These are phyloP conservation scores for Trichoderma hamatum DNA, from an alignment of 2,329 filamentous ascomycete genomes.

Conservation along the genomic window DNA sequence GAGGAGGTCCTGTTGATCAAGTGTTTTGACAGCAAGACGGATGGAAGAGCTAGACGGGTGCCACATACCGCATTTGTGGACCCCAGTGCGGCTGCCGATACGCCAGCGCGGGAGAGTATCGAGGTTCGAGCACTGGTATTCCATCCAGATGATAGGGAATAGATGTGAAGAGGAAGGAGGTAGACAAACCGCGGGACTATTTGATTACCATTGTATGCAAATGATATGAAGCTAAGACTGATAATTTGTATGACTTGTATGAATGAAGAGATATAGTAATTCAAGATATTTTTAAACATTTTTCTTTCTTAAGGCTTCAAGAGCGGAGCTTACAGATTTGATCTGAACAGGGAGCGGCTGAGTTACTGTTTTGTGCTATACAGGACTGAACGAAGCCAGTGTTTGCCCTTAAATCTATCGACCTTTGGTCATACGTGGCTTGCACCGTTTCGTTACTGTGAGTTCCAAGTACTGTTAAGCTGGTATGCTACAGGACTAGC, in stretches of 20 bases:
- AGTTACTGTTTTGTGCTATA: not conserved
- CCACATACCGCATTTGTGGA: slow-evolving; percentile 61
- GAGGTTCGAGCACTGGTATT: slow-evolving; percentile 60
- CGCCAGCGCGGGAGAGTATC: slow-evolving; percentile 61
- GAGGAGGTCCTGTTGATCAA: slow-evolving; percentile 62
- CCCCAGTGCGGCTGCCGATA: slow-evolving; percentile 41
- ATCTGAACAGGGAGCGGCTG: not conserved
- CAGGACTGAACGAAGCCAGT: not conserved
- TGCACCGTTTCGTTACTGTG: not conserved
- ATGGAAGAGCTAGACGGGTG: slow-evolving; percentile 55
- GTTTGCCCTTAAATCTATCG: not conserved
- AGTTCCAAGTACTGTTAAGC: not conserved
- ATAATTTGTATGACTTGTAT: not conserved
- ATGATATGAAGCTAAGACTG: not conserved
- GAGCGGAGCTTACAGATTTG: not conserved
- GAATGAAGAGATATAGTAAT: not conserved
- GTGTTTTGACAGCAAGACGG: slow-evolving; percentile 61
- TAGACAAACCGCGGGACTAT: not conserved
- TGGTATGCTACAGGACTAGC: not conserved
- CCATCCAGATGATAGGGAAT: slow-evolving; percentile 46
- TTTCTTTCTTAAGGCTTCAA: no score
- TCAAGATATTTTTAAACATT: no score
- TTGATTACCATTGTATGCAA: not conserved
- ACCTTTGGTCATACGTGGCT: not conserved
- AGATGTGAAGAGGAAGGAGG: not conserved